phyloP scores from a whole-genome alignment of 2,329 filamentous ascomycete genomes.

The Penicillium olsonii region DNA sequence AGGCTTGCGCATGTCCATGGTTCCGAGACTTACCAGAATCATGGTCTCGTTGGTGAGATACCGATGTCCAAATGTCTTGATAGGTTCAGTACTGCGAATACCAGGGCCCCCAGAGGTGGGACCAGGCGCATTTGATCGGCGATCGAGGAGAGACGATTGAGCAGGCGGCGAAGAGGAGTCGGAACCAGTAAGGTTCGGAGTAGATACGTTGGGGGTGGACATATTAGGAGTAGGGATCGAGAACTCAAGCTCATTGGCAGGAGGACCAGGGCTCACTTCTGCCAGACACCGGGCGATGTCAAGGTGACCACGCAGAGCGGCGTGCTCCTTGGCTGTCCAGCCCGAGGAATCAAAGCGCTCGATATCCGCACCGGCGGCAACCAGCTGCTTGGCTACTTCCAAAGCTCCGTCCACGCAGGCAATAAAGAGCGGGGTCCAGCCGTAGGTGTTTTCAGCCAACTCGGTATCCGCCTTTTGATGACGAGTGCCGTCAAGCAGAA shows the following conservation, averaged over 20 bases:
- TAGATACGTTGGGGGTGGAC: constrained; percentile 26
- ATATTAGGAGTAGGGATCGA: constrained; percentile 20
- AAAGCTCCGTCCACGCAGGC: constrained; percentile 86
- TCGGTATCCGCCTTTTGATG: constrained; percentile 75
- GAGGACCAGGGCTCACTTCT: constrained; percentile 52
- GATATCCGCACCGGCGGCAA: constrained; percentile 75
- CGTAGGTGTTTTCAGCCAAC: constrained; percentile 77
- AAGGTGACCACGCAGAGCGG: constrained; percentile 84
- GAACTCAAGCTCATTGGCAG: constrained; percentile 33
- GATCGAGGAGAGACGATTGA: constrained; percentile 45
- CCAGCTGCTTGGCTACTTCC: constrained; percentile 71
- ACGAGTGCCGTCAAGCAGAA: constrained; percentile 69
- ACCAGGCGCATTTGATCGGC: constrained; percentile 39
- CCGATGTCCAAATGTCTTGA: constrained; percentile 94
- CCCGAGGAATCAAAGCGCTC: constrained; percentile 79
- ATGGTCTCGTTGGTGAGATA: constrained; percentile 89
- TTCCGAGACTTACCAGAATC: constrained; percentile 87
- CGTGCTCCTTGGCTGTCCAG: constrained; percentile 93
- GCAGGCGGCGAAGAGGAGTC: constrained; percentile 37
- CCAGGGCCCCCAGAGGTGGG: constrained; percentile 38
- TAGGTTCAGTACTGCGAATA: constrained; percentile 63
- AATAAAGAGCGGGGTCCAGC: constrained; percentile 94
- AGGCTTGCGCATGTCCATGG: constrained; percentile 88
- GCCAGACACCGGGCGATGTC: constrained; percentile 72
- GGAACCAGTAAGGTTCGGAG: constrained; percentile 33